Evolutionary conservation across 192 early-diverging fungal species (phyloP), one percentile per base, ranked within the genome.

Genomic region (Entophlyctis helioformis): DNA sequence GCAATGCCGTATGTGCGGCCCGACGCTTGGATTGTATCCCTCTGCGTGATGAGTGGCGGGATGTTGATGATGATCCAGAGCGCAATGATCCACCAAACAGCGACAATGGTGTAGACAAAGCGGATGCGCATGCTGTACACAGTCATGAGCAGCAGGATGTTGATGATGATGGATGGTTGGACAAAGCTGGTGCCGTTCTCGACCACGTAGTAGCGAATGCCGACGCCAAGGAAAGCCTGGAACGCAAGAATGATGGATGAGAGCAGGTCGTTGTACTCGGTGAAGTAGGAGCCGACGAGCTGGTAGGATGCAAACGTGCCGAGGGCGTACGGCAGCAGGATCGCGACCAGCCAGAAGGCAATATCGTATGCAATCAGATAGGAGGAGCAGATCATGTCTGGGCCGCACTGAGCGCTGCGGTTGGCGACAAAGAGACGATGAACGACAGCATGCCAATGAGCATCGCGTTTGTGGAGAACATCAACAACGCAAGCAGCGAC

Each of bases 321-420:
- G 20, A 53, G 34, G 11, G 48, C 20, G 27, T 40, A 63, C 21
- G 66, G 66, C 2, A 60, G 22, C 3, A 61, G 43, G 24, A 63
- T 46, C 9, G 36, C 39, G 15, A 56, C 38, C 39, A 69, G 22
- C 54, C 57, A 54, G 37, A 63, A 60, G 10, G 41, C 41, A 3
- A 60, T 41, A 48, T 69, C 66, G 11, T 44, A 46, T 18, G 11
- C 32, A 3, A 60, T 18, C 36, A 38, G 20, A 32, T 69, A 69
- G 6, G 25, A 25, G 22, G 55, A 57, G 39, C 66, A 69, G 25
- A 63, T 49, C 19, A 33, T 42, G 37, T 60, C 51, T 6, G 56
- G 52, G 35, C 48, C 39, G 47, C 66, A 69, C 26, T 29, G 3
- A 36, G 50, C 40, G 33, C 66, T 67, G 46, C 3, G 24, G 25